Percentiles rank a stretch among this genome's conserved stretches.
Conservation (phyloP, 2,329 filamentous ascomycete genomes). For the Dactylellina drechsleri region DNA sequence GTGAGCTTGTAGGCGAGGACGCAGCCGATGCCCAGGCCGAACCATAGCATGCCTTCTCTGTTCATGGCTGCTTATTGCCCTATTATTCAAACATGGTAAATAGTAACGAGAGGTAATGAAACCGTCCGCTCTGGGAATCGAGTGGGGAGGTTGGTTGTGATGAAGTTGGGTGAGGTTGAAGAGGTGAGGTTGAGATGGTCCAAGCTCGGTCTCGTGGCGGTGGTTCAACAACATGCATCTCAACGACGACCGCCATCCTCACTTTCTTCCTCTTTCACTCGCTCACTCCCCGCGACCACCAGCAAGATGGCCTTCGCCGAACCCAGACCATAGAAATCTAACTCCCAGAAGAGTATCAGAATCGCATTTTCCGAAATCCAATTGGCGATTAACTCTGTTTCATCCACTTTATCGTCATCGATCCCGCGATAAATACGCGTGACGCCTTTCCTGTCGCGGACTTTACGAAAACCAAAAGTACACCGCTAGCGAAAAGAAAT, state of each 20-base stretch:
- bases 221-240: slow-evolving; percentile 9
- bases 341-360: neutral
- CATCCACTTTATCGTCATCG: neutral
- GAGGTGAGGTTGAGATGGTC: neutral
- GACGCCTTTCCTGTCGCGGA: slow-evolving; percentile 34
- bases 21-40: slow-evolving; percentile 39
- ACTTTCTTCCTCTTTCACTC: neutral
- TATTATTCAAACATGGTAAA: neutral
- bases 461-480: neutral
- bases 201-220: slow-evolving; percentile 5
- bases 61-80: slow-evolving; percentile 11
- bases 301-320: slow-evolving; percentile 3
- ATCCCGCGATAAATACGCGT: slow-evolving; percentile 23
- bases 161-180: slow-evolving; percentile 17
- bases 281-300: neutral
- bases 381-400: slow-evolving; percentile 7
- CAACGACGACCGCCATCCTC: neutral
- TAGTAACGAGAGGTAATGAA: neutral
- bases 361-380: neutral
- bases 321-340: neutral
- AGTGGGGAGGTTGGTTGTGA: neutral
- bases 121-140: neutral
- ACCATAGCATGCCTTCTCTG: slow-evolving; percentile 35
- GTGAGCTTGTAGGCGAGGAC: slow-evolving; percentile 49
- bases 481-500: neutral